A percentile compares a stretch with the other conserved stretches of the same genome.
Evolutionary conservation across 257 asterid genomes (phyloP).

Genomic region (Thymus quinquecostatus): DNA sequence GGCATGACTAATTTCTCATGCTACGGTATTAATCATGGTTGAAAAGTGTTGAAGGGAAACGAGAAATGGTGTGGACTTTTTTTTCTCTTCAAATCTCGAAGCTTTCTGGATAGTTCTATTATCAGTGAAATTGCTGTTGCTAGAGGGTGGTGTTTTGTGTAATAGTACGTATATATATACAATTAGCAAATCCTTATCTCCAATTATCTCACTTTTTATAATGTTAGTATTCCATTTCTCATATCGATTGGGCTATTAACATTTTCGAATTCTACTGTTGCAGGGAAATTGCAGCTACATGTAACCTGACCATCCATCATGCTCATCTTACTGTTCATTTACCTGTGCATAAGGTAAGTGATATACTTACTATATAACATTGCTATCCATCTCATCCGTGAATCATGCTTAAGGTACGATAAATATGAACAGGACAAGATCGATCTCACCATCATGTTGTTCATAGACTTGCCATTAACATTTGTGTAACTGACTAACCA

Average conservation of each 20-base stretch:
- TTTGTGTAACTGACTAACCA: background rate
- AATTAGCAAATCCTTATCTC: background rate
- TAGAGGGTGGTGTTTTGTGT: no score
- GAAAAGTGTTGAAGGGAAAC: background rate
- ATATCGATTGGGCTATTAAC: background rate
- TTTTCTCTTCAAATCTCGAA: background rate
- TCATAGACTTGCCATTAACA: background rate
- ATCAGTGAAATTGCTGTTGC: no score
- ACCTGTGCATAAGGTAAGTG: background rate
- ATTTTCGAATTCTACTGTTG: background rate
- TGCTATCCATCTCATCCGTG: background rate
- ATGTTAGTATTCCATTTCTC: no score
- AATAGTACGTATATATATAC: no score
- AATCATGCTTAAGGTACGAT: background rate
- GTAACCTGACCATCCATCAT: background rate
- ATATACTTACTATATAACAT: background rate
- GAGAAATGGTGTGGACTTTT: background rate
- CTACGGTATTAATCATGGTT: background rate
- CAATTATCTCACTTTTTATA: no score
- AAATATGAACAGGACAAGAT: background rate
- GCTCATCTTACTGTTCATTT: background rate
- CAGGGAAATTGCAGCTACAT: constrained; percentile 6
- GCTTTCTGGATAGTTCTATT: background rate
- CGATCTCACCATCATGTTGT: background rate
- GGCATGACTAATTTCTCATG: background rate